Evolutionary conservation across 441 rosid species (phyloP).

Genomic region (Aleurites moluccanus): DNA sequence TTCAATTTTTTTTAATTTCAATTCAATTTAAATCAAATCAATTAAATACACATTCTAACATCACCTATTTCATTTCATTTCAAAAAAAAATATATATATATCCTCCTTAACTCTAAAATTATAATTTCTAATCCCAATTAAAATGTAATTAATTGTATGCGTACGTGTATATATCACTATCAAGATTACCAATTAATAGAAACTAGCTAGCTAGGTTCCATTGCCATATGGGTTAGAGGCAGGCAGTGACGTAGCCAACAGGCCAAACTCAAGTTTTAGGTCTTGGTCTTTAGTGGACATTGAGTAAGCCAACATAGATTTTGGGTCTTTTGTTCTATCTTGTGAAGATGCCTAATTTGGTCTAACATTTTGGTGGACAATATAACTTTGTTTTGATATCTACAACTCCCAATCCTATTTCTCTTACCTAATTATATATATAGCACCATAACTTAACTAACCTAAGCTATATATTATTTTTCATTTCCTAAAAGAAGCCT

Average conservation of each 20-base stretch:
- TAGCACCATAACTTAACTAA: constrained; percentile 12
- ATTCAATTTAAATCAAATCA: too few species aligned
- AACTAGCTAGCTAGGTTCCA: too few species aligned
- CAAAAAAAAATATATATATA: too few species aligned
- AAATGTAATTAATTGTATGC: too few species aligned
- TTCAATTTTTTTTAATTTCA: too few species aligned
- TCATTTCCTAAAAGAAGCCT: background rate
- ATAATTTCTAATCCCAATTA: too few species aligned
- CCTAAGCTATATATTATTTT: background rate
- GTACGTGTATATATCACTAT: too few species aligned
- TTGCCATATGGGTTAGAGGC: background rate
- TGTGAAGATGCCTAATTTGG: constrained; percentile 24
- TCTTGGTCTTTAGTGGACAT: constrained; percentile 31
- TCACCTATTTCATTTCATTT: too few species aligned
- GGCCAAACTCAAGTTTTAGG: constrained; percentile 26
- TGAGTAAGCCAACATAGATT: constrained; percentile 32
- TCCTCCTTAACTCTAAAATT: too few species aligned
- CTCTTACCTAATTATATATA: background rate
- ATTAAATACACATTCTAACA: too few species aligned
- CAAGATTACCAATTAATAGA: too few species aligned
- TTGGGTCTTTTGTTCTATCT: constrained; percentile 19
- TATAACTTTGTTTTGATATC: background rate
- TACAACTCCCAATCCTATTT: background rate
- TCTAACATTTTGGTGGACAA: constrained; percentile 13
- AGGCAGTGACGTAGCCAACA: constrained; percentile 29